These are phyloP conservation scores for Penicillium subrubescens DNA, from an alignment of 495 filamentous ascomycete genomes.

Conservation along the genomic window DNA sequence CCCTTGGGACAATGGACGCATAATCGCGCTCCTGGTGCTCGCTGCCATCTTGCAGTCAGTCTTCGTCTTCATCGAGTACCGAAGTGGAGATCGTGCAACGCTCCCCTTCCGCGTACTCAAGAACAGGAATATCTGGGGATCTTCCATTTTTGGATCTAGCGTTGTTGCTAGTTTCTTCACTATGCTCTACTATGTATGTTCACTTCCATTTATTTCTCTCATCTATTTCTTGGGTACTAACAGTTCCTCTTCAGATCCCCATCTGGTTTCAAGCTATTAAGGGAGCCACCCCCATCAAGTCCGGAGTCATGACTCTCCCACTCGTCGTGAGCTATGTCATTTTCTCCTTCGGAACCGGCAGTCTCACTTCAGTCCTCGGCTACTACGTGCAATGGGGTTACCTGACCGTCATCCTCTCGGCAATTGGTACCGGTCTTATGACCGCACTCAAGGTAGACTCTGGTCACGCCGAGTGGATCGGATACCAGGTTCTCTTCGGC, in stretches of 20 bases:
- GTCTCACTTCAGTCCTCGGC: slow-evolving; percentile 23
- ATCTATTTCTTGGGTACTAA: not conserved
- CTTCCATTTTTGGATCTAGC: slow-evolving; percentile 19
- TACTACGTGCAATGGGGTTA: slow-evolving; percentile 60
- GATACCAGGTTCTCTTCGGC: slow-evolving; percentile 31
- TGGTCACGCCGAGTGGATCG: slow-evolving; percentile 22
- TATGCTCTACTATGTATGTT: slow-evolving; percentile 25
- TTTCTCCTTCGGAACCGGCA: slow-evolving; percentile 20
- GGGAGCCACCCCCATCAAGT: slow-evolving; percentile 27
- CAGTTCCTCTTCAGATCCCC: slow-evolving; percentile 24
- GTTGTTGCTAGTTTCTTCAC: slow-evolving; percentile 47
- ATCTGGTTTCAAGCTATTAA: slow-evolving; percentile 45
- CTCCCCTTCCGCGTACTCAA: slow-evolving; percentile 43
- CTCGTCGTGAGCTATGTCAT: slow-evolving; percentile 26
- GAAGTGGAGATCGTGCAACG: slow-evolving; percentile 25
- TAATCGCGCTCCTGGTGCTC: slow-evolving; percentile 36
- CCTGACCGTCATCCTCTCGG: slow-evolving; percentile 50
- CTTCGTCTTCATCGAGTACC: slow-evolving; percentile 21
- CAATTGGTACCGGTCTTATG: slow-evolving; percentile 60
- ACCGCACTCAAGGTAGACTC: slow-evolving; percentile 25
- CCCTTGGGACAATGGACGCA: slow-evolving; percentile 31
- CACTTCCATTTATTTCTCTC: no score
- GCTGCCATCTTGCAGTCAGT: slow-evolving; percentile 27
- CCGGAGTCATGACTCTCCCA: slow-evolving; percentile 34
- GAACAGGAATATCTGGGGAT: slow-evolving; percentile 54